Percentiles rank a stretch among this genome's conserved stretches.
Evolutionary conservation across 768 basidiomycete species (phyloP).

Genomic region (Mycena vulgaris): DNA sequence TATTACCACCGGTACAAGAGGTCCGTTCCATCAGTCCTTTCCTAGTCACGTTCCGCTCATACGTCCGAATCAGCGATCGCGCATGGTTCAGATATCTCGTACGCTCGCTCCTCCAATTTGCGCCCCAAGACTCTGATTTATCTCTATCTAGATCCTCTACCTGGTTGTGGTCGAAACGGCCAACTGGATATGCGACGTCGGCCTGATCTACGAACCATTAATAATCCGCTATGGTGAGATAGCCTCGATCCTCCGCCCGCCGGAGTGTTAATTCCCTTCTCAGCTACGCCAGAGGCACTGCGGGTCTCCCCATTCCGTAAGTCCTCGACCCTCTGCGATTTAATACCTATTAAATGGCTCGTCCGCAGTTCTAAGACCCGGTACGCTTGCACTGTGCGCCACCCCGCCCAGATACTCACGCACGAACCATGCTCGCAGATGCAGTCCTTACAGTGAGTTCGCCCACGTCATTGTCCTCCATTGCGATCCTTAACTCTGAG

Average conservation of each 20-base stretch:
- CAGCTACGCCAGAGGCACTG: neutral
- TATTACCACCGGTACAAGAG: slow-evolving; percentile 28
- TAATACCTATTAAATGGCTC: neutral
- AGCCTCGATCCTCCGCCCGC: neutral
- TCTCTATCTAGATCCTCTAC: slow-evolving; percentile 29
- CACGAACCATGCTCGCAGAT: neutral
- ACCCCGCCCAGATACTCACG: neutral
- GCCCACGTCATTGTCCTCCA: neutral
- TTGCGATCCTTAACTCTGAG: neutral
- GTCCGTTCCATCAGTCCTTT: neutral
- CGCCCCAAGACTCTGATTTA: neutral
- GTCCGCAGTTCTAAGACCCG: neutral
- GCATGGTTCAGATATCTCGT: slow-evolving; percentile 30
- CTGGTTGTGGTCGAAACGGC: slow-evolving; percentile 26
- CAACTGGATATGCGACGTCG: slow-evolving; percentile 33
- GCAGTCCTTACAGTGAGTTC: neutral
- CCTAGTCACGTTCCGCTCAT: neutral
- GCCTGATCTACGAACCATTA: slow-evolving; percentile 36
- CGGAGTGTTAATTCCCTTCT: neutral
- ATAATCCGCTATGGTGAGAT: slow-evolving; percentile 18
- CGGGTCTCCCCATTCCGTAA: neutral
- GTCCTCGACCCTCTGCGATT: neutral
- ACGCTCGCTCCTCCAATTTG: neutral
- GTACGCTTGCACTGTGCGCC: neutral
- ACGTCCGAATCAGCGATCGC: slow-evolving; percentile 14